phyloP scores from a whole-genome alignment of 139 green algal species.

The Chlamydomonas urium region DNA sequence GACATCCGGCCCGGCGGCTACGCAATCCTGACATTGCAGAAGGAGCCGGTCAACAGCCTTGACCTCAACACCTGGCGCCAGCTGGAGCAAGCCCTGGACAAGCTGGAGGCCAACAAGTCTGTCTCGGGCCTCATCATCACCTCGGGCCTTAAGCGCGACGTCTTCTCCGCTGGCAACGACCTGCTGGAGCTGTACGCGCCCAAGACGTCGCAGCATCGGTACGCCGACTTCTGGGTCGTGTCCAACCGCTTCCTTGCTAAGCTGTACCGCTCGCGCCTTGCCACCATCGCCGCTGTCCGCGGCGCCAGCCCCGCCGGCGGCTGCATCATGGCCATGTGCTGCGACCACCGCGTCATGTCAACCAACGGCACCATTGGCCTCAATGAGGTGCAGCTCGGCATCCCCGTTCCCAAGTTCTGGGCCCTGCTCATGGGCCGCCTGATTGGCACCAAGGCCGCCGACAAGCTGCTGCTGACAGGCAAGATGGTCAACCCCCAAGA shows the following conservation, averaged over 20 bases:
- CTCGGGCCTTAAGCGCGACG: slow-evolving; percentile 57
- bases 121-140: slow-evolving; percentile 65
- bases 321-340: slow-evolving; percentile 85
- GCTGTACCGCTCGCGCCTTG: slow-evolving; percentile 63
- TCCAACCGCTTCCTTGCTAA: slow-evolving; percentile 71
- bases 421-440: slow-evolving; percentile 59
- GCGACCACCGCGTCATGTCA: slow-evolving; percentile 82
- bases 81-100: slow-evolving; percentile 45
- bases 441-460: slow-evolving; percentile 47
- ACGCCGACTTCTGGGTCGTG: slow-evolving; percentile 73
- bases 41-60: slow-evolving; percentile 72
- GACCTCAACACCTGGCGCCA: slow-evolving; percentile 55
- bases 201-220: slow-evolving; percentile 42
- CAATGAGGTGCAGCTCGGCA: slow-evolving; percentile 58
- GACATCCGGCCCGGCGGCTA: slow-evolving; percentile 22
- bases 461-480: slow-evolving; percentile 55
- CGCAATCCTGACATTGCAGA: slow-evolving; percentile 45
- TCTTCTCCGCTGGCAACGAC: slow-evolving; percentile 79
- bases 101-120: slow-evolving; percentile 48
- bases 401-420: slow-evolving; percentile 86
- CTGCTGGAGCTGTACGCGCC: slow-evolving; percentile 78
- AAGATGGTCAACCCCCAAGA: slow-evolving; percentile 17
- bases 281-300: slow-evolving; percentile 77
- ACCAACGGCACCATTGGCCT: slow-evolving; percentile 29
- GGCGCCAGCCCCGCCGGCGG: slow-evolving; percentile 89